Evolutionary conservation across 148 eudicot genomes (phyloP), one percentile per base, ranked within the genome.

Genomic region (Rhododendron williamsianum): DNA sequence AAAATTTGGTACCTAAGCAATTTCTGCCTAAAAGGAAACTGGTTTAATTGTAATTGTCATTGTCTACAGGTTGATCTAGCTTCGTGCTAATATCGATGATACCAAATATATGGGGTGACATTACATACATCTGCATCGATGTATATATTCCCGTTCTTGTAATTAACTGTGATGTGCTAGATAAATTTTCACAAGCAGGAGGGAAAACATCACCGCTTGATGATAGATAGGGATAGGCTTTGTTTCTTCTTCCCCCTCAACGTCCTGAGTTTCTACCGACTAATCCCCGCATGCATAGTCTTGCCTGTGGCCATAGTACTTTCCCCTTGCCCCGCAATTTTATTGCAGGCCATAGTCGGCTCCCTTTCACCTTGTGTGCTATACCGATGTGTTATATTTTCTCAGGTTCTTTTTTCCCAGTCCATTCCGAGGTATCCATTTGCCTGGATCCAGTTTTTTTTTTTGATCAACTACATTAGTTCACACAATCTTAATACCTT

Each of bases 1-100:
- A 85, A 90, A 86, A 85, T 93, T 91, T 89, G 91, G 89, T 90
- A 85, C 91, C 83, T 84, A 90, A 92, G 95, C 95, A 94, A 90
- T 91, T 89, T 86, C 48, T 18, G 77, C 38, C 80, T 45, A 45
- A 78, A 84, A 51, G 71, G 48, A 33, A 33, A 35, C 48, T 51
- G 69, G 69, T 60, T 60, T 7, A 23, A 11, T 69, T 54, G 3
- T 74, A 38, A 16, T 30, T 9, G 25, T 49, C n/a, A 16, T 30
- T 9, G 25, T 49, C n/a, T 9, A 74, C 51, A 36, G 77, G 54
- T 67, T 67, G 10, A 79, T 79, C 35, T 49, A 79, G 1, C 52
- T 41, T 45, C 3, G 5, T 52, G 58, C 58, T 13, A 18, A 13
- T 52, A 52, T 52, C 19, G 15, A 52, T 52, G 18, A 3, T 52